Conservation (phyloP, 2,329 filamentous ascomycete species). For the Tolypocladium ovalisporum region DNA sequence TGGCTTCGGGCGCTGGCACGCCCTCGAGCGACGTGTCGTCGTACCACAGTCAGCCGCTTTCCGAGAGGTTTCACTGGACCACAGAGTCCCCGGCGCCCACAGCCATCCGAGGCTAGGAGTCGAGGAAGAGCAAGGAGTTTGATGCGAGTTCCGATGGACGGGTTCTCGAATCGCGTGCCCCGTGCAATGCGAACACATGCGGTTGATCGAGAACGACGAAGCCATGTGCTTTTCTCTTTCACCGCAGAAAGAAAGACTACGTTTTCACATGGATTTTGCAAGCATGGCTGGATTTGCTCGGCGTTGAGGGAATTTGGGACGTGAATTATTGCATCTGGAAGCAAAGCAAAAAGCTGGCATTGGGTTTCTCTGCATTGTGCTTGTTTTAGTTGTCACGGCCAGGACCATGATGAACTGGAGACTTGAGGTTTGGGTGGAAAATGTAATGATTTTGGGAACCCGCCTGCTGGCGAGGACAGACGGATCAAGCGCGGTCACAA, state of each 20-base stretch:
- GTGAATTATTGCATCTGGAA: background rate
- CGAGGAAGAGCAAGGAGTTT: background rate
- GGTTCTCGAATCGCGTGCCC: background rate
- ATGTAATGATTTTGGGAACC: background rate
- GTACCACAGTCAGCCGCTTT: constrained; percentile 24
- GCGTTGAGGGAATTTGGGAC: background rate
- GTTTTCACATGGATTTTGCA: background rate
- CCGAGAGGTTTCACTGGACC: constrained; percentile 35
- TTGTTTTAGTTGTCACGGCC: background rate
- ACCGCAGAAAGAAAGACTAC: background rate
- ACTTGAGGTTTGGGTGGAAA: background rate
- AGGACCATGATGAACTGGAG: background rate
- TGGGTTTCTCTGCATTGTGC: background rate
- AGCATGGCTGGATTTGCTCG: background rate
- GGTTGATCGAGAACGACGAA: background rate
- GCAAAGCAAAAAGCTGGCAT: background rate
- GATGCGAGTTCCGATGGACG: background rate
- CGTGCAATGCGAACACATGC: background rate
- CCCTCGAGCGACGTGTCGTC: constrained; percentile 29
- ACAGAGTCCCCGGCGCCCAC: constrained; percentile 37
- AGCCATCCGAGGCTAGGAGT: constrained; percentile 31
- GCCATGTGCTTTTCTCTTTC: background rate
- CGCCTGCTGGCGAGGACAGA: background rate
- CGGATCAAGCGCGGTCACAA: background rate
- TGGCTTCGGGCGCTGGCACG: constrained; percentile 36